Conservation (phyloP, 495 filamentous ascomycete species). For the Xylaria bambusicola region DNA sequence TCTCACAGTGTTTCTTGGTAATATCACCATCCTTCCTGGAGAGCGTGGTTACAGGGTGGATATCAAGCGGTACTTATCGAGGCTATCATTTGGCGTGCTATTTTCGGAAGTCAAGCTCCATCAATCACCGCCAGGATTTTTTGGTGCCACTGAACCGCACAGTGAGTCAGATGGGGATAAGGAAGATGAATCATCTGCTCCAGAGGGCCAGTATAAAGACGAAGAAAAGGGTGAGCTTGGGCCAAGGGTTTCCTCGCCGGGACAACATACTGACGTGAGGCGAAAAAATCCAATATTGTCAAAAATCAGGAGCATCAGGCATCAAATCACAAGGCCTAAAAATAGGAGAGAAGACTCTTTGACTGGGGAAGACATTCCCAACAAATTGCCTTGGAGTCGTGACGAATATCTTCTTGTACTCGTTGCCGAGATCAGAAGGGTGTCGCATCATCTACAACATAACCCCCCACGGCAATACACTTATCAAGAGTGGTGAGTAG, state of each 20-base stretch:
- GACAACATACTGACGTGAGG: background rate
- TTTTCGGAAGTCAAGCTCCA: constrained; percentile 35
- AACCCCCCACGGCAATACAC: constrained; percentile 67
- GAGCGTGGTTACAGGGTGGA: constrained; percentile 55
- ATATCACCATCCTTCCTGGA: constrained; percentile 74
- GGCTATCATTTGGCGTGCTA: constrained; percentile 39
- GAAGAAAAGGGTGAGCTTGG: constrained; percentile 18
- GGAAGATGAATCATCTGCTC: constrained; percentile 24
- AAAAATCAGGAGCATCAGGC: background rate
- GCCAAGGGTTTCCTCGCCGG: constrained; percentile 6
- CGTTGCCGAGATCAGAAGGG: constrained; percentile 65
- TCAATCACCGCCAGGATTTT: constrained; percentile 43
- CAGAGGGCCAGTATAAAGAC: constrained; percentile 21
- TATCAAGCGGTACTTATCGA: constrained; percentile 36
- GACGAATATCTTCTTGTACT: constrained; percentile 68
- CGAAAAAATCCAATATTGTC: constrained; percentile 8
- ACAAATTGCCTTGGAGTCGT: constrained; percentile 19
- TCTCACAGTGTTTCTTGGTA: constrained; percentile 67
- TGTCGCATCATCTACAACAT: constrained; percentile 64
- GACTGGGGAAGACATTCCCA: background rate
- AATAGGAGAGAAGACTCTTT: background rate
- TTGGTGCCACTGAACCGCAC: constrained; percentile 38
- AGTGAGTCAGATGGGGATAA: constrained; percentile 21
- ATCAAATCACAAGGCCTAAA: background rate
- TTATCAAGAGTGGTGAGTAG: constrained; percentile 70